A percentile compares a stretch with the other conserved stretches of the same genome.
These are phyloP conservation scores for Solanum dulcamara DNA, from an alignment of 257 asterid species.

Conservation along the genomic window DNA sequence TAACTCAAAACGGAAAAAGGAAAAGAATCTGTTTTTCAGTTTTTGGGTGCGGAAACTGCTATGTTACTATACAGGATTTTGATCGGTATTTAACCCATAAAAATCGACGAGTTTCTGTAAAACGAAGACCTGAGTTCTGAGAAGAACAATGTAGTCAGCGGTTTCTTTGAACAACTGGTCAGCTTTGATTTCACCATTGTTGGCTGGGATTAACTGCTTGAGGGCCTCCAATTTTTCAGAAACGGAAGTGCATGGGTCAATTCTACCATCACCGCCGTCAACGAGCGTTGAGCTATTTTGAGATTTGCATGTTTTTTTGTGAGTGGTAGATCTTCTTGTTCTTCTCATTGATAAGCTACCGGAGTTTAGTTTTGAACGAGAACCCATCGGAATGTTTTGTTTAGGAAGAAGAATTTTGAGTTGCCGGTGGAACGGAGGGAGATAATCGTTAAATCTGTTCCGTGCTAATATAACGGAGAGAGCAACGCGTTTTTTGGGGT, in stretches of 20 bases:
- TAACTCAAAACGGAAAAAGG: neutral
- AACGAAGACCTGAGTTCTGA: conserved; percentile 57
- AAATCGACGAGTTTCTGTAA: conserved; percentile 62
- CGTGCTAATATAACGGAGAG: conserved; percentile 10
- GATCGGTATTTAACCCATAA: conserved; percentile 26
- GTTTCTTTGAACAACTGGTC: conserved; percentile 67
- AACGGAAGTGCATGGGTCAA: conserved; percentile 11
- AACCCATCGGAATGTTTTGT: conserved; percentile 24
- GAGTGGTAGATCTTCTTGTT: conserved; percentile 23
- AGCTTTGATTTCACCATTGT: conserved; percentile 20
- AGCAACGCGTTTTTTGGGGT: conserved; percentile 30
- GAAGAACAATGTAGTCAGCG: conserved; percentile 63
- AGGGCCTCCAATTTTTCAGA: conserved; percentile 70
- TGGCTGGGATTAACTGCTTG: conserved; percentile 45
- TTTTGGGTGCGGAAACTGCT: conserved; percentile 1
- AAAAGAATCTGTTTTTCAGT: neutral
- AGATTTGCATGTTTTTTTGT: conserved; percentile 16
- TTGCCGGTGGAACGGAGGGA: neutral
- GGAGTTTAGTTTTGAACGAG: conserved; percentile 23
- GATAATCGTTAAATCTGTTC: neutral
- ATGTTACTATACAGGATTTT: conserved; percentile 33
- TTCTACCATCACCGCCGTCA: neutral
- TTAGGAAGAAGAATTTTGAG: neutral
- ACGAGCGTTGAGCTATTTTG: conserved; percentile 1
- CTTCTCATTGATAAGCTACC: conserved; percentile 5